phyloP scores from a whole-genome alignment of 345 rosid genomes.

The Gossypium longicalyx region DNA sequence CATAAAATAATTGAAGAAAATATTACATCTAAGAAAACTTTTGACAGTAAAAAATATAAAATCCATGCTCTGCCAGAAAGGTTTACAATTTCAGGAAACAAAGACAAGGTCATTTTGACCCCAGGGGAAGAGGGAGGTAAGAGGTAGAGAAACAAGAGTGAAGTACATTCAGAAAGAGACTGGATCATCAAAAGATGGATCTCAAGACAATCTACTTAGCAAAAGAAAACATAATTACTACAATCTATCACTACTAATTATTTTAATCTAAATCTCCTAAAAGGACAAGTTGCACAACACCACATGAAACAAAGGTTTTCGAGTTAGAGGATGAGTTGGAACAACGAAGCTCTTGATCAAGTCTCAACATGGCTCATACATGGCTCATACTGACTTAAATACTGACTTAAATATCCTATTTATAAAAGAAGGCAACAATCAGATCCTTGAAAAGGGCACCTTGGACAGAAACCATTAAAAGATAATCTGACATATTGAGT shows the following conservation, averaged over 20 bases:
- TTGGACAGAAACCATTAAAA: slow-evolving; percentile 5
- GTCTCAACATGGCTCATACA: background rate
- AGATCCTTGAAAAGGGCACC: background rate
- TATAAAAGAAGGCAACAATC: background rate
- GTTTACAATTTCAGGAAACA: background rate
- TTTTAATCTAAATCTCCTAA: background rate
- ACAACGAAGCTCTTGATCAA: background rate
- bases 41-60: background rate
- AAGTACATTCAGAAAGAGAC: background rate
- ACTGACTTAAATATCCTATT: background rate
- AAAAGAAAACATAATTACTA: background rate
- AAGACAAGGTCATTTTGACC: background rate
- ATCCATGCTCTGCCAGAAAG: background rate
- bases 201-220: slow-evolving; percentile 1
- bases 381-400: background rate
- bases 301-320: background rate
- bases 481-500: slow-evolving; percentile 10
- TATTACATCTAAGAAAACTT: background rate
- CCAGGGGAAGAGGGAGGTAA: background rate
- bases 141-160: background rate
- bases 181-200: slow-evolving; percentile 5
- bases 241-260: background rate
- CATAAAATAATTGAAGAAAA: background rate
- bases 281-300: background rate
- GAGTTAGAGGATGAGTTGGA: background rate